These are phyloP conservation scores for Talaromyces sp. DNA, from an alignment of 2,329 filamentous ascomycete species.

Conservation along the genomic window DNA sequence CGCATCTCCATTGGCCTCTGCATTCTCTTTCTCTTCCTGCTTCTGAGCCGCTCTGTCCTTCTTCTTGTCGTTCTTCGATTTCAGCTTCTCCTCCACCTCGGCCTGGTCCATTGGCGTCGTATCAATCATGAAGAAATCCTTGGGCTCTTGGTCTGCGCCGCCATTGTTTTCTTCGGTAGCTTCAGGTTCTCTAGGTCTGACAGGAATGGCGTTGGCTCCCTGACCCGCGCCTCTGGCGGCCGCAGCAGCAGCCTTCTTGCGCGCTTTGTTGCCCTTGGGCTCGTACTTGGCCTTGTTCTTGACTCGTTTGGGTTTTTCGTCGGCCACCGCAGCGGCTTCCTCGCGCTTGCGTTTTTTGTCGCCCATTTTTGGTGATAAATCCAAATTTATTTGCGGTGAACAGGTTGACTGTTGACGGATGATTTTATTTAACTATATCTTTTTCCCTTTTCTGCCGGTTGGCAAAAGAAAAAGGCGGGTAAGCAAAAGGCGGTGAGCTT, in stretches of 20 bases:
- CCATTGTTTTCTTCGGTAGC: not conserved
- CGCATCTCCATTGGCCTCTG: not conserved
- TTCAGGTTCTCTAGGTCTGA: constrained; percentile 5
- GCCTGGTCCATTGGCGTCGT: constrained; percentile 8
- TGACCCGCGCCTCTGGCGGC: not conserved
- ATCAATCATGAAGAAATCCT: constrained; percentile 10
- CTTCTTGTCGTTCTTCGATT: constrained; percentile 8
- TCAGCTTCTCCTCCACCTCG: constrained; percentile 9
- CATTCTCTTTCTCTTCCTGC: constrained; percentile 5
- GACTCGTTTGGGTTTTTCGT: constrained; percentile 23
- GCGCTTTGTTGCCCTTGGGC: constrained; percentile 24
- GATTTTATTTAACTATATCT: not conserved
- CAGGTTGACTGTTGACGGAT: not conserved
- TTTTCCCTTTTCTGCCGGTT: not conserved
- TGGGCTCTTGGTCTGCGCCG: not conserved
- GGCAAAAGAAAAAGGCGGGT: not conserved
- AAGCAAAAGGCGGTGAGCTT: not conserved
- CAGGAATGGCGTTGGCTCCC: constrained; percentile 10
- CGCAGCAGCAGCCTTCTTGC: constrained; percentile 14
- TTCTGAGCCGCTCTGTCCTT: constrained; percentile 10
- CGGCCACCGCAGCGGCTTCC: constrained; percentile 23
- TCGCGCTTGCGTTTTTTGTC: constrained; percentile 37
- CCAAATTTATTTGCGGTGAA: not conserved
- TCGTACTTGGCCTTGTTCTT: constrained; percentile 13
- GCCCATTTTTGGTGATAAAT: constrained; percentile 21